Conservation (phyloP, 208 protist species). For the Kentomonas sorsogonicus region DNA sequence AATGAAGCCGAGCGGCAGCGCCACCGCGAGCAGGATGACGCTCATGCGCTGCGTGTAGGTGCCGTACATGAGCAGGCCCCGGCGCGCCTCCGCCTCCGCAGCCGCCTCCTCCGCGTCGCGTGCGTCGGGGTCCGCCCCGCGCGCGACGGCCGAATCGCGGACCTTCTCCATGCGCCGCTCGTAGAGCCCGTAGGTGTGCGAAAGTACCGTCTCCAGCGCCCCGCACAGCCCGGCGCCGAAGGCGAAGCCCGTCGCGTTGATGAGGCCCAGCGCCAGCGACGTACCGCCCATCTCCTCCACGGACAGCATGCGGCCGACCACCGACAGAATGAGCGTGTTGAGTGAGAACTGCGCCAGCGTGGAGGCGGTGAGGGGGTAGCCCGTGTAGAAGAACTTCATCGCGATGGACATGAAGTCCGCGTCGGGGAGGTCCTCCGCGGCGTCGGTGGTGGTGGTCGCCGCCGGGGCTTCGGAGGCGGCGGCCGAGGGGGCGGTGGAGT, state of each 20-base stretch:
- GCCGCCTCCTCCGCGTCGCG: background rate
- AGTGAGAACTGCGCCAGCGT: constrained; percentile 73
- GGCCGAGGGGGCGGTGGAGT: background rate
- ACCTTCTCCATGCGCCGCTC: constrained; percentile 24
- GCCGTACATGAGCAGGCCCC: constrained; percentile 69
- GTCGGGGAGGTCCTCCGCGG: background rate
- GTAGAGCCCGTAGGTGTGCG: constrained; percentile 67
- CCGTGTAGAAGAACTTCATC: constrained; percentile 11
- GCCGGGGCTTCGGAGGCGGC: constrained; percentile 3
- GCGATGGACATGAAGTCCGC: background rate
- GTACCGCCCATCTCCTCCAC: constrained; percentile 64
- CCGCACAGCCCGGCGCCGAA: constrained; percentile 80
- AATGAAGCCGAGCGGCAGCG: constrained; percentile 62
- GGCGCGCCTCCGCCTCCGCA: constrained; percentile 4
- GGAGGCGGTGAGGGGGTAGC: constrained; percentile 66
- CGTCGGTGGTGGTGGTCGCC: too few relatives aligned
- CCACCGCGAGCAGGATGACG: constrained; percentile 62
- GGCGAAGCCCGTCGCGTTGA: constrained; percentile 84
- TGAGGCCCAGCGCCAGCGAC: constrained; percentile 61
- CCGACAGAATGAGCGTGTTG: constrained; percentile 55
- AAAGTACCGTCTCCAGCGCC: constrained; percentile 79
- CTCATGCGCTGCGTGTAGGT: constrained; percentile 79
- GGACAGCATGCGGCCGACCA: constrained; percentile 54
- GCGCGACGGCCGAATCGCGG: constrained; percentile 12
- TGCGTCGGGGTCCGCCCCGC: constrained; percentile 7